Percentiles rank a stretch among this genome's conserved stretches.
These are phyloP conservation scores for Gloeostereum incarnatum DNA, from an alignment of 768 basidiomycete species.

Conservation along the genomic window DNA sequence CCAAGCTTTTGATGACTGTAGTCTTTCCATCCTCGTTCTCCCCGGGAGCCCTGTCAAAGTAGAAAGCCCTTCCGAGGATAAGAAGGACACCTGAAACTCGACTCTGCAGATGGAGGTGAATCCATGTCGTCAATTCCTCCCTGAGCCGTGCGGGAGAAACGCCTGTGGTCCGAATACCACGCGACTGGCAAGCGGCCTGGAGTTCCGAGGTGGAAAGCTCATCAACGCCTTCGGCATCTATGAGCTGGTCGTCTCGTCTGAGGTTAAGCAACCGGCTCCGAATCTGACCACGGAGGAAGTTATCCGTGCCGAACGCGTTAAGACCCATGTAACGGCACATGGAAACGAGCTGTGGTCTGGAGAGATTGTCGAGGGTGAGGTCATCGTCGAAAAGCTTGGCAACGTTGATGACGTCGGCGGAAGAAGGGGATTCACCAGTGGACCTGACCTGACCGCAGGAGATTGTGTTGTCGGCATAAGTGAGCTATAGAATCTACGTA, in stretches of 20 bases:
- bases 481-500: slow-evolving; percentile 17
- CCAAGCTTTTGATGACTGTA: slow-evolving; percentile 70
- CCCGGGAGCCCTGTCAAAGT: slow-evolving; percentile 73
- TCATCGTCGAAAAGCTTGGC: slow-evolving; percentile 98
- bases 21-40: slow-evolving; percentile 79
- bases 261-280: slow-evolving; percentile 75
- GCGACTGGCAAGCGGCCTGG: slow-evolving; percentile 86
- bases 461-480: background rate
- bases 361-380: slow-evolving; percentile 94
- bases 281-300: slow-evolving; percentile 91
- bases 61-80: slow-evolving; percentile 90
- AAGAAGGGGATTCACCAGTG: slow-evolving; percentile 89
- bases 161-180: slow-evolving; percentile 85
- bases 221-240: slow-evolving; percentile 83
- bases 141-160: slow-evolving; percentile 82
- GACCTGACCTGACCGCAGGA: slow-evolving; percentile 58
- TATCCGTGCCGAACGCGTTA: slow-evolving; percentile 98
- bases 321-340: slow-evolving; percentile 98
- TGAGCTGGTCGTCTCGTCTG: slow-evolving; percentile 89
- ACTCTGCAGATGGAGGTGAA: slow-evolving; percentile 82
- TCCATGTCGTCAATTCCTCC: slow-evolving; percentile 90
- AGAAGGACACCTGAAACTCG: slow-evolving; percentile 91
- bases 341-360: slow-evolving; percentile 94
- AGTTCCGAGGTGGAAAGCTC: slow-evolving; percentile 87
- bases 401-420: slow-evolving; percentile 84